Percentiles rank a stretch among this genome's conserved stretches.
These are phyloP conservation scores for Trichoderma asperellum DNA, from an alignment of 2,329 filamentous ascomycete genomes.

Conservation along the genomic window DNA sequence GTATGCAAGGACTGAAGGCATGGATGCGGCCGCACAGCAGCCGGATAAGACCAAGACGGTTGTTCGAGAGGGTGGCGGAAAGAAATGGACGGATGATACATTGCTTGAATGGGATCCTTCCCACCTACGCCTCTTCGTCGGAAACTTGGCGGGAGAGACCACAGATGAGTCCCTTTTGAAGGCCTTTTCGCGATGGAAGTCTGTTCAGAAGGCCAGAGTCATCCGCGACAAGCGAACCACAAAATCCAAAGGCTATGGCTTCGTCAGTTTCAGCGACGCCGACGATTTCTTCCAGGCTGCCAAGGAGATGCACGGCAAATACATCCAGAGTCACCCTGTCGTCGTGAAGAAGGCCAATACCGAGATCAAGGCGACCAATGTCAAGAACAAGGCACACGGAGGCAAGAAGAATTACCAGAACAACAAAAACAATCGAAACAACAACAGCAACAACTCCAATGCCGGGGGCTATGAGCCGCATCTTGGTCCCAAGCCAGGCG, in stretches of 20 bases:
- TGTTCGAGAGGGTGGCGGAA: slow-evolving; percentile 82
- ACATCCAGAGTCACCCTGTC: slow-evolving; percentile 96
- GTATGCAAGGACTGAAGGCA: slow-evolving; percentile 42
- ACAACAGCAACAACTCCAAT: slow-evolving; percentile 38
- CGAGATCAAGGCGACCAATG: slow-evolving; percentile 79
- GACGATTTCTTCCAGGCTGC: slow-evolving; percentile 97
- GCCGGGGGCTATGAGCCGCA: slow-evolving; percentile 52
- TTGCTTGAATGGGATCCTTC: slow-evolving; percentile 95
- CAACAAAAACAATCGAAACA: slow-evolving; percentile 30
- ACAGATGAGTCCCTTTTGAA: slow-evolving; percentile 95
- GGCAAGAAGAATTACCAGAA: slow-evolving; percentile 45
- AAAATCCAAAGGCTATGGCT: slow-evolving; percentile 95
- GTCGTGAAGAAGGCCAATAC: slow-evolving; percentile 85
- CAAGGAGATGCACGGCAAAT: slow-evolving; percentile 98
- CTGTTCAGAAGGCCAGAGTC: slow-evolving; percentile 89
- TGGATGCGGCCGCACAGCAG: slow-evolving; percentile 51
- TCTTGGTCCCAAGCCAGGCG: slow-evolving; percentile 53
- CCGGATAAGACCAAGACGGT: slow-evolving; percentile 80
- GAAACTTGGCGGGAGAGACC: slow-evolving; percentile 94
- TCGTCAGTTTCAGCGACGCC: slow-evolving; percentile 92
- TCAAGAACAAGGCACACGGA: slow-evolving; percentile 60
- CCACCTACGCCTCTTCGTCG: slow-evolving; percentile 93
- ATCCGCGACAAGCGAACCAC: slow-evolving; percentile 94
- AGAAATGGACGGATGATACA: slow-evolving; percentile 86
- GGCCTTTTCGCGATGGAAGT: slow-evolving; percentile 86